Evolutionary conservation across 2,329 filamentous ascomycete genomes (phyloP).

Genomic region (Samsoniella hepiali): DNA sequence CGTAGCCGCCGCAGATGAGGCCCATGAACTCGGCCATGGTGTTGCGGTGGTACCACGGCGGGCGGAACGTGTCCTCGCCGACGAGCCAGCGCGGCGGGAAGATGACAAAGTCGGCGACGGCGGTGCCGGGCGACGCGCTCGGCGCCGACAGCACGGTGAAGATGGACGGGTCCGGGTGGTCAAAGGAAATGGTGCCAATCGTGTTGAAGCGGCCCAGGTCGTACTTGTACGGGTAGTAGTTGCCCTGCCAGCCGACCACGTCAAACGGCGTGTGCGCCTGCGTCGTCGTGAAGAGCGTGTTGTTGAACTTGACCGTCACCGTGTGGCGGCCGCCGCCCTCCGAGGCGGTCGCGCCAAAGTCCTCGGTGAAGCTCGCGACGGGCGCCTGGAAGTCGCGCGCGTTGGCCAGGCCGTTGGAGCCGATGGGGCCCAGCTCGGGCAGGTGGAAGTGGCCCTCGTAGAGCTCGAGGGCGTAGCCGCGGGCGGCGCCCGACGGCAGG

Average conservation of each 20-base stretch:
- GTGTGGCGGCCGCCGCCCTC: constrained; percentile 41
- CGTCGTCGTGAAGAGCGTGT: constrained; percentile 60
- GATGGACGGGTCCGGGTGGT: constrained; percentile 76
- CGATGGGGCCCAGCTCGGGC: constrained; percentile 66
- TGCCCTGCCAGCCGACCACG: constrained; percentile 77
- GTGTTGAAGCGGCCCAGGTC: constrained; percentile 74
- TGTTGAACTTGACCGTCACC: constrained; percentile 64
- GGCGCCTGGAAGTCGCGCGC: constrained; percentile 69
- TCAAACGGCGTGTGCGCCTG: constrained; percentile 75
- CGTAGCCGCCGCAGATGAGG: constrained; percentile 55
- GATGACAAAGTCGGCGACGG: constrained; percentile 68
- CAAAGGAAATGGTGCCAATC: constrained; percentile 69
- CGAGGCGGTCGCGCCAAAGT: constrained; percentile 39
- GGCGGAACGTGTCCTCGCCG: constrained; percentile 65
- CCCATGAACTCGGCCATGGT: constrained; percentile 66
- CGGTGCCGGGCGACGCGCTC: constrained; percentile 58
- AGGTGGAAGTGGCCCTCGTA: constrained; percentile 66
- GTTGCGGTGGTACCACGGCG: constrained; percentile 71
- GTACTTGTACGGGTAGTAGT: constrained; percentile 79
- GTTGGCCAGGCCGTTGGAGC: constrained; percentile 66
- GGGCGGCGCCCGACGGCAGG: constrained; percentile 53
- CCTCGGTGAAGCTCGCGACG: constrained; percentile 61
- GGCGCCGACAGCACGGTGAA: constrained; percentile 69
- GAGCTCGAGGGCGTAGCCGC: constrained; percentile 69
- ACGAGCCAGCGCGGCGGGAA: constrained; percentile 72